Percentiles rank a stretch among this genome's conserved stretches.
phyloP scores from a whole-genome alignment of 768 basidiomycete species.

The Lactifluus piperatus region DNA sequence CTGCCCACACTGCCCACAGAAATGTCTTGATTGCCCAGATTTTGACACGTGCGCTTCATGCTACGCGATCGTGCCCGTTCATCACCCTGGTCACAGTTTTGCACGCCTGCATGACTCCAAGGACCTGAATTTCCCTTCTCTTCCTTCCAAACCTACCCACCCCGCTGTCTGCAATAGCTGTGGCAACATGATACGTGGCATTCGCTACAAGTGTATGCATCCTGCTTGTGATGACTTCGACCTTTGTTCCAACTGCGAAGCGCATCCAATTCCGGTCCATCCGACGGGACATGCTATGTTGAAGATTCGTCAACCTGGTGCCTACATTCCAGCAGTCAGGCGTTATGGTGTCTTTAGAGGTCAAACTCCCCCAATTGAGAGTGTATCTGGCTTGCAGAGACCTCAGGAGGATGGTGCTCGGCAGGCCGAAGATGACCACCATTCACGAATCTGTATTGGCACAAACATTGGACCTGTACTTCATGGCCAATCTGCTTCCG shows the following conservation, averaged over 20 bases:
- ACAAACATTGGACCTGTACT: neutral
- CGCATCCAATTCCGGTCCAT: slow-evolving; percentile 69
- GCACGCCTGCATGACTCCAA: slow-evolving; percentile 46
- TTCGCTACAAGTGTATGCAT: slow-evolving; percentile 84
- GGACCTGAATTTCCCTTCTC: slow-evolving; percentile 36
- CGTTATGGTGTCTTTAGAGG: slow-evolving; percentile 22
- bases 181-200: slow-evolving; percentile 42
- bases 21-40: slow-evolving; percentile 77
- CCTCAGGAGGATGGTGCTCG: neutral
- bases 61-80: slow-evolving; percentile 60
- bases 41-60: slow-evolving; percentile 70
- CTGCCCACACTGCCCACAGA: slow-evolving; percentile 44
- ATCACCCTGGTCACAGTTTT: slow-evolving; percentile 73
- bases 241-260: slow-evolving; percentile 71
- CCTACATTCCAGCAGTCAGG: slow-evolving; percentile 37
- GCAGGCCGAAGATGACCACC: neutral
- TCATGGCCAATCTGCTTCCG: neutral
- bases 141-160: slow-evolving; percentile 28
- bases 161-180: slow-evolving; percentile 61
- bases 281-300: slow-evolving; percentile 61
- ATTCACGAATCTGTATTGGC: neutral
- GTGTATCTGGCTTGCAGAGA: neutral
- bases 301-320: slow-evolving; percentile 54
- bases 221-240: slow-evolving; percentile 72
- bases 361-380: neutral